Evolutionary conservation across 208 protist genomes (phyloP), one percentile per base, ranked within the genome.

Genomic region (Spironucleus salmonicida): DNA sequence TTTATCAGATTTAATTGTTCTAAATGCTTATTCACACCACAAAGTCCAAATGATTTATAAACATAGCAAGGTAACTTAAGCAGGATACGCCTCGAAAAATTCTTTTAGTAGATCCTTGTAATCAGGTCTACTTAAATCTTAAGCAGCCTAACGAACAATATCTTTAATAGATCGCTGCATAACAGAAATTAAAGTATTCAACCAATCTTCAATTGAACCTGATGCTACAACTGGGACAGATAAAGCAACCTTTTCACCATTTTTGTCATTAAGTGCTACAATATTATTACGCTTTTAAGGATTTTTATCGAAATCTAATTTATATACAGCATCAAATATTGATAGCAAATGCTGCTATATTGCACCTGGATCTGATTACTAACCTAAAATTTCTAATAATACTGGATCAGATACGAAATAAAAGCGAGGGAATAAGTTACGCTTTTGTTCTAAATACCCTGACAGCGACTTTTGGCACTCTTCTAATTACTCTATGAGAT

Each of bases 341-440:
- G 80, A 83, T 27, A 91, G 89, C 58, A 97, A 80, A 81, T 96
- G 92, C 42, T 87, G 87, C 88, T 95, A 90, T 67, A 98, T 91
- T 81, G 93, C 74, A 23, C 86, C 78, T 0, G 93, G 93, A 67
- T 98, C 92, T 68, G 92, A 91, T 30, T 84, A 87, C 86, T 98
- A 90, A 9, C 92, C 93, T 7, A 97, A 85, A 68, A 96, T 95
- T 86, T 96, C 92, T 29, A 97, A 86, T 76, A 97, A 76, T 81
- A 96, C 93, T 81, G 95, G 90, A 79, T 96, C 93, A 2, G 92
- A 96, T 27, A 96, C 77, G 67, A 97, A 97, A 84, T 96, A 97
- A 81, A 97, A 97, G 39, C 93, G 87, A 40, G 93, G 92, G 84
- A 97, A 97, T 59, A 88, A 79, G 61, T 88, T 87, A 41, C 93